Base-by-base conservation (phyloP, 1,139 yeast species). In the Pichia sp. region DNA sequence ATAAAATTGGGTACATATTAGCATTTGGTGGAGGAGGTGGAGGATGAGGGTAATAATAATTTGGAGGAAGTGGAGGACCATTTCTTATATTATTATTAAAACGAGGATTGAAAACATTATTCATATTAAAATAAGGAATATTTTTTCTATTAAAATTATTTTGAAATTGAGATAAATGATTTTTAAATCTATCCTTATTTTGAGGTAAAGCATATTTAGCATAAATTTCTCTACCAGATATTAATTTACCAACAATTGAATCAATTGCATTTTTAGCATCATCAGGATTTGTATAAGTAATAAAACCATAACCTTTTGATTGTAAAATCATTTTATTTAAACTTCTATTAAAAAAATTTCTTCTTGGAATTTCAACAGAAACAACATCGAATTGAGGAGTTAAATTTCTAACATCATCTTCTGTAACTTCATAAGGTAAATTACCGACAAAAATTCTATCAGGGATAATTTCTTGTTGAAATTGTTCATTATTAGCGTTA, bases 191-290 rank as follows among this genome's bases (percentile, higher is more conserved):
- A 26, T 33, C 44, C 31, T 47, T 49, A 37, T 50, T 50, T 33
- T 50, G 70, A 36, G 76, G 74, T 37, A 75, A 74, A 1, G 79
- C 79, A 54, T 68, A 68, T 56, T 68, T 73, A 41, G 72, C 70
- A 50, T 66, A 70, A 35, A 75, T 65, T 47, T 63, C 67, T 57
- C 78, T 65, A 45, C 68, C 70, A 45, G 68, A 69, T 53, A 74
- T 68, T 49, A 63, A 65, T 51, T 64, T 64, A 38, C 74, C 75
- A 43, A 66, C 65, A 51, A 62, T 68, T 37, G 62, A 58, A 44
- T 61, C 69, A 50, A 74, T 64, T 22, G 78, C 80, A 49, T 58
- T 60, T 43, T 66, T 69, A 6, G 78, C 59, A 38, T 54, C 59
- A 18, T 46, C 46, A 18, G 51, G 44, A 25, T 49, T 48, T 34